phyloP scores from a whole-genome alignment of 768 basidiomycete genomes.

The Russula olivacea region DNA sequence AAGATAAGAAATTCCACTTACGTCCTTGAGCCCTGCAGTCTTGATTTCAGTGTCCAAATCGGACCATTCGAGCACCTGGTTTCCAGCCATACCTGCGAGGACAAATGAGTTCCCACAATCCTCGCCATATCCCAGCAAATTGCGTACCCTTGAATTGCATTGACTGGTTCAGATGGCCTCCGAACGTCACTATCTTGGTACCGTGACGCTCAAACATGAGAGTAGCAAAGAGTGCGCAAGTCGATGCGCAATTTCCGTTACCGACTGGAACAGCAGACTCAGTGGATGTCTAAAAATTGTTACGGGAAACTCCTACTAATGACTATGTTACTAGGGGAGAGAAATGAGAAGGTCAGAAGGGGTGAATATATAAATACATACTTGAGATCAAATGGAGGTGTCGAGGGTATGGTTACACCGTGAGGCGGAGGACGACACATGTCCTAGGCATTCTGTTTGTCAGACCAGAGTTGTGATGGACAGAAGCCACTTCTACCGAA shows the following conservation, averaged over 20 bases:
- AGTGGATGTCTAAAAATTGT: neutral
- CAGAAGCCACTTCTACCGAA: constrained; percentile 26
- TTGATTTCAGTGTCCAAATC: constrained; percentile 10
- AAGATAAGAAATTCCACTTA: constrained; percentile 16
- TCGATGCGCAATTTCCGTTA: constrained; percentile 41
- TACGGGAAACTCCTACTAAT: constrained; percentile 3
- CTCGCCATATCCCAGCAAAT: neutral
- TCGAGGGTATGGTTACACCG: constrained; percentile 2
- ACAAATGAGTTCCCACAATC: neutral
- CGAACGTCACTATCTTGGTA: constrained; percentile 46
- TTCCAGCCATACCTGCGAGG: constrained; percentile 19
- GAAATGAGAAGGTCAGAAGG: neutral
- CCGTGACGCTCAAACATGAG: constrained; percentile 47
- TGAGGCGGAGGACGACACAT: constrained; percentile 31
- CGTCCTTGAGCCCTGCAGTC: constrained; percentile 30
- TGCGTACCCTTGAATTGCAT: constrained; percentile 43
- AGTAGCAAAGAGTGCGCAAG: constrained; percentile 52
- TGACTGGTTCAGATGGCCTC: constrained; percentile 42
- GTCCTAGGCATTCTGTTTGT: constrained; percentile 25
- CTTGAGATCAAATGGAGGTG: constrained; percentile 21
- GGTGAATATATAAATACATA: neutral
- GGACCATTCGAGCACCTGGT: neutral
- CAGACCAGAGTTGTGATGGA: neutral
- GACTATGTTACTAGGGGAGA: constrained; percentile 9
- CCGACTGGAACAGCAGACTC: constrained; percentile 2